Base-by-base conservation (phyloP, 176 grass and related monocot species). In the Bolboschoenus planiculmis region DNA sequence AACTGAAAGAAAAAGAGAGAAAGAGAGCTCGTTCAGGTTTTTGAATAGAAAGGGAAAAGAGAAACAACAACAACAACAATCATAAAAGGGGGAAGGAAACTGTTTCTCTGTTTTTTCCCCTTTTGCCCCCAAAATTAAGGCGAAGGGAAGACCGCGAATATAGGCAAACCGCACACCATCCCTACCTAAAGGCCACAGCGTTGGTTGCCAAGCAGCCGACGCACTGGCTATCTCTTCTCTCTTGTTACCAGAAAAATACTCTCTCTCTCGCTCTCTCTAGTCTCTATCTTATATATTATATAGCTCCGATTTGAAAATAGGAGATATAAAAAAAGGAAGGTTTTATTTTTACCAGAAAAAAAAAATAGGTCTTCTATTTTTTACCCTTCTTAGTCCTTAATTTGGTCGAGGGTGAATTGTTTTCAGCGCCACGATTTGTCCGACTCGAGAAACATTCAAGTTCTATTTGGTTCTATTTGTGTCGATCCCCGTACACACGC, bases 111-210 rank as follows among this genome's bases (percentile, higher is more conserved):
- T 63, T 60, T 81, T 81, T 15, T 37, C 2, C 3, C 5, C 24
- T 36, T 82, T 82, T 27, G 36, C 58, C 57, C 58, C 58, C 39
- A 26, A 82, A 82, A 82, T 65, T 82, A 82, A 82, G 39, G 78
- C 5, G 8, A 29, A 31, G 20, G 78, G 51, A 80, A 15, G 53
- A 18, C 33, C 78, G 79, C 58, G 79, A 60, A 64, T 62, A 64
- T 62, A 63, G 79, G 78, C 56, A 46, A 81, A 80, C 78, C n/a
- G 66, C 66, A 71, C 66, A 71, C 37, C 35, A 40, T 7, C 18
- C 7, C 66, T 23, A 15, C 18, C n/a, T 35, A 67, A 30, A 60
- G 48, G 48, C 56, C n/a, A 56, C 54, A 65, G 30, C 62, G 62
- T 35, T n/a, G n/a, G n/a, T n/a, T n/a, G 5, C 31, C 5, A 66